Conservation (phyloP, 768 basidiomycete species). For the Suillus luteus region DNA sequence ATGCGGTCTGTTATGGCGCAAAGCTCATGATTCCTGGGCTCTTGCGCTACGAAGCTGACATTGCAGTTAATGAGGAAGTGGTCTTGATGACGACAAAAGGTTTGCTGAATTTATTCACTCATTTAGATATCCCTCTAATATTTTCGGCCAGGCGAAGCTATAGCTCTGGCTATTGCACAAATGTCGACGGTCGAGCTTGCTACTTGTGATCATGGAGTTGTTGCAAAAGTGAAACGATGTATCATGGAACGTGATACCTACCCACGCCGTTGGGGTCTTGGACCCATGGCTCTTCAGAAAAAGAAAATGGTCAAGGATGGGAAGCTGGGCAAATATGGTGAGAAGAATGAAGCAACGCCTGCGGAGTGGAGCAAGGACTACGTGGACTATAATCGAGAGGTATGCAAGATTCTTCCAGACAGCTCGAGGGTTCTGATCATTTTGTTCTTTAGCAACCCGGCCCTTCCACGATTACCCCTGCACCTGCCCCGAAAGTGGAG, state of each 20-base stretch:
- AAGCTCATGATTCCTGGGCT: constrained; percentile 99
- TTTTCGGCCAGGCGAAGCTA: constrained; percentile 71
- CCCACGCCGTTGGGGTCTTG: constrained; percentile 96
- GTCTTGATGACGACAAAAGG: constrained; percentile 99
- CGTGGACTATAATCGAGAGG: constrained; percentile 86
- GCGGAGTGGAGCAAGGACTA: constrained; percentile 91
- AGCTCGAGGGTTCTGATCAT: constrained; percentile 18
- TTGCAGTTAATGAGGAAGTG: constrained; percentile 92
- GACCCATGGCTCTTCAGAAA: constrained; percentile 96
- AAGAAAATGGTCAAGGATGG: constrained; percentile 99
- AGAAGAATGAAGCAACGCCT: constrained; percentile 86
- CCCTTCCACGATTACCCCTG: constrained; percentile 31
- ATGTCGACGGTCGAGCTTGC: constrained; percentile 99
- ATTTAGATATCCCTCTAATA: constrained; percentile 7
- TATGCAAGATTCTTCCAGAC: constrained; percentile 29
- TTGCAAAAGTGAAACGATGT: constrained; percentile 98
- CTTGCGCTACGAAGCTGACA: constrained; percentile 94
- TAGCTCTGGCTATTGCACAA: constrained; percentile 91
- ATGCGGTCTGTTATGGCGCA: constrained; percentile 98
- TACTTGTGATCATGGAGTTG: constrained; percentile 97
- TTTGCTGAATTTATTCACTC: constrained; percentile 23
- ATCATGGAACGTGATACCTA: constrained; percentile 99
- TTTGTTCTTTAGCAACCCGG: constrained; percentile 40
- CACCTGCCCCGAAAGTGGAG: constrained; percentile 25
- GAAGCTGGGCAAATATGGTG: constrained; percentile 92